Conservation (phyloP, 768 basidiomycete species). For the Trametopsis cervina region DNA sequence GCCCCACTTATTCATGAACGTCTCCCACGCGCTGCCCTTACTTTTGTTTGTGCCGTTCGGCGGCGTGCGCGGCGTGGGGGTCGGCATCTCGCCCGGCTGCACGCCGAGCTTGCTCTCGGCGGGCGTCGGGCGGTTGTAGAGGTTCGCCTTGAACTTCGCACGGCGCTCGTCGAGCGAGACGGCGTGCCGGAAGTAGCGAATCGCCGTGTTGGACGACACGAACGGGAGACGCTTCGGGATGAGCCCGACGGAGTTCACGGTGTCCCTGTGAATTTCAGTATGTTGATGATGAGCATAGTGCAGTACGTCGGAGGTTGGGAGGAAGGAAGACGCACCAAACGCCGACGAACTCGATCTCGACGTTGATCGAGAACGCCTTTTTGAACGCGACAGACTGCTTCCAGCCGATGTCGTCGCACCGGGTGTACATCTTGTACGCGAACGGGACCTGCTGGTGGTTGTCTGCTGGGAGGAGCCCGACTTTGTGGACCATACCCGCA, state of each 20-base stretch:
- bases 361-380: constrained; percentile 65
- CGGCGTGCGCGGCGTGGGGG: constrained; percentile 4
- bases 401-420: constrained; percentile 35
- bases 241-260: constrained; percentile 63
- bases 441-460: constrained; percentile 46
- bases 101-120: constrained; percentile 38
- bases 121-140: constrained; percentile 21
- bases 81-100: constrained; percentile 44
- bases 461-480: constrained; percentile 25
- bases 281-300: constrained; percentile 2
- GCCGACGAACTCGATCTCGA: constrained; percentile 66
- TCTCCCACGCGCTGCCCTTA: background rate
- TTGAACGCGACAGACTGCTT: constrained; percentile 49
- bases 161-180: constrained; percentile 65
- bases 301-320: no score
- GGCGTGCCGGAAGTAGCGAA: constrained; percentile 66
- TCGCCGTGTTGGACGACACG: constrained; percentile 50
- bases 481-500: constrained; percentile 52
- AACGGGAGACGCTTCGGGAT: constrained; percentile 61
- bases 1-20: background rate
- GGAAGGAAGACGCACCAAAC: constrained; percentile 55
- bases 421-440: constrained; percentile 50
- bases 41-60: background rate
- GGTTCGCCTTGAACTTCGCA: constrained; percentile 40
- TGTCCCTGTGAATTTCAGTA: no score